Evolutionary conservation across 1,139 yeast genomes (phyloP).

Genomic region (Cylindricascospora bacillispora): DNA sequence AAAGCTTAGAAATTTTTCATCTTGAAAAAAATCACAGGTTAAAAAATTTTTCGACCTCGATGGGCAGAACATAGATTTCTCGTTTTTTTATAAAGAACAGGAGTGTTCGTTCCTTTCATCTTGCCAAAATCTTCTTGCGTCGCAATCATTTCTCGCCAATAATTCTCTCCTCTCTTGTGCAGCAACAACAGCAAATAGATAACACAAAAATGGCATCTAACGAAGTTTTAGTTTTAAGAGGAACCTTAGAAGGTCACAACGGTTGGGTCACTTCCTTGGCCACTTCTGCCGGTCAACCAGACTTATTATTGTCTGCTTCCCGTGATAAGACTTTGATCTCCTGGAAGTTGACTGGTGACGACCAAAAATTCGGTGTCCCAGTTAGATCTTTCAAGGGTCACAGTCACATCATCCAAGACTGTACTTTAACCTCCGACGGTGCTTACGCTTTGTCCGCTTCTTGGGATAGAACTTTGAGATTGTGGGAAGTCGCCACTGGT

Average conservation of each 20-base stretch:
- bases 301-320: constrained; percentile 94
- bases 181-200: no score
- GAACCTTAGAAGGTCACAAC: constrained; percentile 92
- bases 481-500: constrained; percentile 96
- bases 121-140: no score
- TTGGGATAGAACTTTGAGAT: constrained; percentile 99
- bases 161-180: no score
- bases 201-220: constrained; percentile 43
- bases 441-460: constrained; percentile 97
- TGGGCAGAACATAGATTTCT: no score
- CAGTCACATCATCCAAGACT: constrained; percentile 98
- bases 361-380: constrained; percentile 95
- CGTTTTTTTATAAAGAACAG: no score
- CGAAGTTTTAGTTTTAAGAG: constrained; percentile 99
- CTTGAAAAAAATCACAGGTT: no score
- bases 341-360: constrained; percentile 98
- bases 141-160: no score
- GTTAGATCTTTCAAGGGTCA: constrained; percentile 96
- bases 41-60: no score
- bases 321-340: constrained; percentile 98
- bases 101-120: no score
- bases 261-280: constrained; percentile 98
- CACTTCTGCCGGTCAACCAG: constrained; percentile 98
- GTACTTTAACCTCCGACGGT: constrained; percentile 97
- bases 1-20: no score